Conservation (phyloP, 2,329 filamentous ascomycete species). For the Ilyonectria destructans region DNA sequence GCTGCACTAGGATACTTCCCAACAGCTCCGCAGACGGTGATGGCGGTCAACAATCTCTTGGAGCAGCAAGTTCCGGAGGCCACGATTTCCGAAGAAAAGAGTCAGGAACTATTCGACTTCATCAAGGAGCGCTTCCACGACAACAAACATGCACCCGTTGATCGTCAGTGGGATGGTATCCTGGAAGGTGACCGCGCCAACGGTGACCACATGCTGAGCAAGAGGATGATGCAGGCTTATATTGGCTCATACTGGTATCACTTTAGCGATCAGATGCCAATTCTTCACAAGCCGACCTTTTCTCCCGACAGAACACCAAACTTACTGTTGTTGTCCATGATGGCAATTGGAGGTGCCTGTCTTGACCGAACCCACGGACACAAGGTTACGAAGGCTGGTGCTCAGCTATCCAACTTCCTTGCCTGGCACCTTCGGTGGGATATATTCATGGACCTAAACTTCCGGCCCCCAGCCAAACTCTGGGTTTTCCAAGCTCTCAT, state of each 20-base stretch:
- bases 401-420: conserved; percentile 89
- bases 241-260: conserved; percentile 95
- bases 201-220: conserved; percentile 79
- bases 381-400: conserved; percentile 82
- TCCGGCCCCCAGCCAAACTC: conserved; percentile 91
- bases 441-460: conserved; percentile 92
- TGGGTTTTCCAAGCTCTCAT: conserved; percentile 96
- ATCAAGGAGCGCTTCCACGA: conserved; percentile 89
- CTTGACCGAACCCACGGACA: conserved; percentile 86
- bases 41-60: conserved; percentile 90
- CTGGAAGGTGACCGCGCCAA: conserved; percentile 83
- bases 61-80: conserved; percentile 86
- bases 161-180: conserved; percentile 83
- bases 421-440: conserved; percentile 97
- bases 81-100: conserved; percentile 89
- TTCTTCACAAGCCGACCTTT: conserved; percentile 95
- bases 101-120: conserved; percentile 85
- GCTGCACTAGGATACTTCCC: conserved; percentile 71
- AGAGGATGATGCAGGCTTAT: conserved; percentile 96
- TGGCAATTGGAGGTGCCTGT: conserved; percentile 92
- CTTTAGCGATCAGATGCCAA: conserved; percentile 94
- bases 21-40: conserved; percentile 81
- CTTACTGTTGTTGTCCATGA: conserved; percentile 87
- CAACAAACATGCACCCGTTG: conserved; percentile 80
- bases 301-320: conserved; percentile 89